phyloP scores from a whole-genome alignment of 192 early-diverging fungal species.

The Oehlia diaphana region DNA sequence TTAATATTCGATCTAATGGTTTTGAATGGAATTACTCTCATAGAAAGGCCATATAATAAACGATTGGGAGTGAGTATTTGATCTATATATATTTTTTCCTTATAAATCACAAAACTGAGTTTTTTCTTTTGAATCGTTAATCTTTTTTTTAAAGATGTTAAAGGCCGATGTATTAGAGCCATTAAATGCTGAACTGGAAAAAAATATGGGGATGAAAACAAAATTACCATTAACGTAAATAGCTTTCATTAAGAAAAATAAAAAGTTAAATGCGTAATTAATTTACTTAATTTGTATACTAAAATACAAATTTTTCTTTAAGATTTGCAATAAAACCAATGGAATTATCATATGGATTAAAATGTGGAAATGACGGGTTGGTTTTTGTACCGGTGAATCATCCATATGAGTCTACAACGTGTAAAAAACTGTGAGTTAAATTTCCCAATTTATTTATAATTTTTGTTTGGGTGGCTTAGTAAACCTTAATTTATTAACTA shows the following conservation, averaged over 20 bases:
- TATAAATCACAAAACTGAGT: too few relatives aligned
- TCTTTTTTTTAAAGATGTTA: constrained; percentile 46
- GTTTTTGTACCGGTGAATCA: constrained; percentile 64
- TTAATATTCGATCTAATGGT: constrained; percentile 65
- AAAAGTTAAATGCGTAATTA: neutral
- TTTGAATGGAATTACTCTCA: constrained; percentile 52
- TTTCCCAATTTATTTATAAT: neutral
- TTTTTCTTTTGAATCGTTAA: neutral
- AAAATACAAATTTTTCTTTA: neutral
- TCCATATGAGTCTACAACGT: constrained; percentile 48
- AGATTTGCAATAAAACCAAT: constrained; percentile 58
- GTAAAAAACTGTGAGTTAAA: constrained; percentile 50
- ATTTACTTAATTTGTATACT: neutral
- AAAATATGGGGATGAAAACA: constrained; percentile 37
- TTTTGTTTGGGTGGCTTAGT: neutral
- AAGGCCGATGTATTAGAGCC: constrained; percentile 60
- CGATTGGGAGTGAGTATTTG: constrained; percentile 56
- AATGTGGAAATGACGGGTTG: constrained; percentile 66
- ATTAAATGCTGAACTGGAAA: constrained; percentile 40
- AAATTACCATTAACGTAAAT: constrained; percentile 58
- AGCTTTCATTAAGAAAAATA: neutral
- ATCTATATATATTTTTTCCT: neutral
- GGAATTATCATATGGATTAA: constrained; percentile 53
- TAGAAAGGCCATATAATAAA: constrained; percentile 54
- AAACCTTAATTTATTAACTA: neutral